phyloP scores from a whole-genome alignment of 2,329 filamentous ascomycete species.

The Conoideocrella luteorostrata region DNA sequence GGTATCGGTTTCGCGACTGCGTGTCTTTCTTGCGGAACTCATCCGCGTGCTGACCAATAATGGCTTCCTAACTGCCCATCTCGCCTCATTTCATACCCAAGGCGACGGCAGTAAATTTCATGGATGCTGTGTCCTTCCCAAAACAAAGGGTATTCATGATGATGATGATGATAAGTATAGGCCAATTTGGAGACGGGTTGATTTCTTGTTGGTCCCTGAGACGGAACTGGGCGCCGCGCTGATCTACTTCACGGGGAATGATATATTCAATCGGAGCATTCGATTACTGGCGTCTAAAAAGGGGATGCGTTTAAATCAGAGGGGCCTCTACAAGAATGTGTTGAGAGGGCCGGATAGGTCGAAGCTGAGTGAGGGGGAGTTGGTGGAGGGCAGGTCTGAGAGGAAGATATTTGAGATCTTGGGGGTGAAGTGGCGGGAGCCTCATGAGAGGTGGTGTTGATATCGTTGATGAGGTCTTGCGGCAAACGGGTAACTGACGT shows the following conservation, averaged over 20 bases:
- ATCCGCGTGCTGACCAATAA: slow-evolving; percentile 52
- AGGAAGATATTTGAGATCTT: slow-evolving; percentile 73
- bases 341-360: slow-evolving; percentile 50
- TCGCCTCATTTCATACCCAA: slow-evolving; percentile 50
- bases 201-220: slow-evolving; percentile 76
- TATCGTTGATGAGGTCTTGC: too few relatives aligned
- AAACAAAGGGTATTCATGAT: slow-evolving; percentile 24
- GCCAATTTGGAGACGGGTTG: slow-evolving; percentile 70
- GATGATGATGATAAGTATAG: slow-evolving; percentile 26
- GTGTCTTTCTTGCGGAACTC: slow-evolving; percentile 55
- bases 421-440: slow-evolving; percentile 78
- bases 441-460: slow-evolving; percentile 68
- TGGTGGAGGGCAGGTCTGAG: slow-evolving; percentile 72
- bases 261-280: slow-evolving; percentile 88
- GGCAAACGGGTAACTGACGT: too few relatives aligned
- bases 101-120: slow-evolving; percentile 74
- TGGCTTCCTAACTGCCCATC: slow-evolving; percentile 62
- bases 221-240: slow-evolving; percentile 75
- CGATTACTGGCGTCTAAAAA: slow-evolving; percentile 73
- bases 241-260: slow-evolving; percentile 94
- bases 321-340: slow-evolving; percentile 68
- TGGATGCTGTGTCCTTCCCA: slow-evolving; percentile 69
- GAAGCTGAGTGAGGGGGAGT: slow-evolving; percentile 59
- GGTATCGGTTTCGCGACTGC: slow-evolving; percentile 52
- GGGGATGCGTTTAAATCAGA: slow-evolving; percentile 78